Percentiles rank a stretch among this genome's conserved stretches.
phyloP scores from a whole-genome alignment of 345 rosid genomes.

The Limnanthes douglasii region DNA sequence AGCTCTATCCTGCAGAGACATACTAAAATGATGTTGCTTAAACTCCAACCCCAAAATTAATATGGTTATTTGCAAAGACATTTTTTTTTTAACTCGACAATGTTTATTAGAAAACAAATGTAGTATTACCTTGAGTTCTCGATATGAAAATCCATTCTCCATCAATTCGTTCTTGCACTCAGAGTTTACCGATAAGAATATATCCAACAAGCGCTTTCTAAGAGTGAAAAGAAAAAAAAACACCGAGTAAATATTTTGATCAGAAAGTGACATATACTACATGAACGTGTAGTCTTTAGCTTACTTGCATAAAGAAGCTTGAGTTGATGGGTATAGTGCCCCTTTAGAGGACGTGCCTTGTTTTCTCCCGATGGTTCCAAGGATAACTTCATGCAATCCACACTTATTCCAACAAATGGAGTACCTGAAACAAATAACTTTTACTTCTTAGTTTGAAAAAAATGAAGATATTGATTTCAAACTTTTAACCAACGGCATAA shows the following conservation, averaged over 20 bases:
- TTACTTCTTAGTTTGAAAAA: not conserved
- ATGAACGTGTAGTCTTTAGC: slow-evolving; percentile 8
- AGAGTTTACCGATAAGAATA: slow-evolving; percentile 25
- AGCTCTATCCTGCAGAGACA: slow-evolving; percentile 42
- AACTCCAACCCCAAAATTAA: not conserved
- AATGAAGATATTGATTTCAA: too few relatives aligned
- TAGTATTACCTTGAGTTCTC: slow-evolving; percentile 62
- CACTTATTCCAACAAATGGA: slow-evolving; percentile 81
- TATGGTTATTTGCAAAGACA: slow-evolving; percentile 5
- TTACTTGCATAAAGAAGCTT: slow-evolving; percentile 85
- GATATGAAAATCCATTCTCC: slow-evolving; percentile 25
- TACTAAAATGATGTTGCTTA: too few relatives aligned
- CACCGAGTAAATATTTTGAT: not conserved
- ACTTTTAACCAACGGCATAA: too few relatives aligned
- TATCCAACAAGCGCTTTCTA: slow-evolving; percentile 47
- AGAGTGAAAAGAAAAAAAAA: not conserved
- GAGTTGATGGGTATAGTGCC: slow-evolving; percentile 60
- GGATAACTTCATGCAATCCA: slow-evolving; percentile 82
- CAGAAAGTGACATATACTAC: not conserved
- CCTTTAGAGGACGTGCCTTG: slow-evolving; percentile 92
- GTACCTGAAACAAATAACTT: slow-evolving; percentile 33
- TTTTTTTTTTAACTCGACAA: slow-evolving; percentile 1
- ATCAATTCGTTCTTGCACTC: slow-evolving; percentile 12
- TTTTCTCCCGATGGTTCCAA: slow-evolving; percentile 89
- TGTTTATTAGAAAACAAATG: slow-evolving; percentile 7